Base-by-base conservation (phyloP, 805 yeast genomes). In the Nakazawaea sp. region DNA sequence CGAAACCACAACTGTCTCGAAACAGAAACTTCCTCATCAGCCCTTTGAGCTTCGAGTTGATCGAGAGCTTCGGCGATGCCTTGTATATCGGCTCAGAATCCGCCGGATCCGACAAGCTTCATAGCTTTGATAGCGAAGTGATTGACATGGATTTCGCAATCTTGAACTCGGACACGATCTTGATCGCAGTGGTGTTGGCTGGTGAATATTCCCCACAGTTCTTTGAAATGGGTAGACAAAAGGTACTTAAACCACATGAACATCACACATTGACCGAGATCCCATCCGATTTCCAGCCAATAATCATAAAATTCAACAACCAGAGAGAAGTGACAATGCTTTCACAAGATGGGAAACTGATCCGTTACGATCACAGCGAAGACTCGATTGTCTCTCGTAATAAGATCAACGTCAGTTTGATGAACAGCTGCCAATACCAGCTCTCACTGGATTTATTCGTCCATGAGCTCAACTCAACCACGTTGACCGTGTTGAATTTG, bases 301-400 rank as follows among this genome's bases (percentile, higher is more conserved):
- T 13, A 8, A 15, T 12, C 9, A 9, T 30, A 11, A 30, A 36
- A 26, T 31, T 37, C 18, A 21, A 17, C 17, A 25, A 12, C n/a
- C 7, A 16, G 23, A 27, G 13, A 8, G 36, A 37, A 13, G 17
- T 37, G 11, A 32, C 36, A 11, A 18, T 37, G n/a, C n/a, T 37
- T 8, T 17, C 41, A 2, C 7, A 19, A 11, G 27, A 29, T 2
- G 36, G 42, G 3, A 15, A 31, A 11, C 9, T 38, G 4, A 13
- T 33, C 17, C 16, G 35, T 4, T 38, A 38, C 18, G 42, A 33
- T 26, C 25, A 20, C n/a, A 18, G 6, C 5, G 16, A 13, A 6
- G 38, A 33, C 26, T 15, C 15, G 9, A 16, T 33, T 12, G 25
- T 38, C 12, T 38, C 30, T 11, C 29, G 27, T 18, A 15, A 27